Percentiles rank a stretch among this genome's conserved stretches.
These are phyloP conservation scores for Russula brevipes DNA, from an alignment of 768 basidiomycete species.

Conservation along the genomic window DNA sequence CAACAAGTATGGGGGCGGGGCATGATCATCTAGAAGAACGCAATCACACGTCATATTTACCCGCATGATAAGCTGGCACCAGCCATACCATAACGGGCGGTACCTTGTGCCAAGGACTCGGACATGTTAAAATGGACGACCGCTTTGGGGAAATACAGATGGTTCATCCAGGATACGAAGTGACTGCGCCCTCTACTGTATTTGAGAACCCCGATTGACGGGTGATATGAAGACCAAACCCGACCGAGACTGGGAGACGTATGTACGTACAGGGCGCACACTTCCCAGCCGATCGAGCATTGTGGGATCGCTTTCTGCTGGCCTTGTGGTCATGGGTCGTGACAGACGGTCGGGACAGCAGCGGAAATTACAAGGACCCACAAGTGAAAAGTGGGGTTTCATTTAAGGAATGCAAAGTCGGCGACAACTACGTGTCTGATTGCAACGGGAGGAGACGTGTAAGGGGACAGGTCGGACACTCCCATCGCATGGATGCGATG, in stretches of 20 bases:
- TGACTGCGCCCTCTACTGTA: background rate
- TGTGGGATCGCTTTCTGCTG: background rate
- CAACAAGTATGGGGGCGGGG: background rate
- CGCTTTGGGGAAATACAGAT: background rate
- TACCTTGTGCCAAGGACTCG: background rate
- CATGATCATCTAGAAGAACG: background rate
- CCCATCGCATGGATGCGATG: background rate
- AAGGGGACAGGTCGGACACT: background rate
- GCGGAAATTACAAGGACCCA: background rate
- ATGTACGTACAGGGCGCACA: background rate
- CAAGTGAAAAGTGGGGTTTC: background rate
- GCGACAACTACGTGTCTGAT: background rate
- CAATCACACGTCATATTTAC: background rate
- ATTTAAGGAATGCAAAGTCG: background rate
- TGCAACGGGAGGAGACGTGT: background rate
- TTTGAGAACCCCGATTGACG: background rate
- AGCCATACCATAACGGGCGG: conserved; percentile 9
- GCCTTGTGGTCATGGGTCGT: background rate
- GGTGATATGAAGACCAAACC: background rate
- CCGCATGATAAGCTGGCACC: background rate
- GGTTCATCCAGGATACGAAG: background rate
- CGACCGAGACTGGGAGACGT: background rate
- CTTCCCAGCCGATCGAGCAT: background rate
- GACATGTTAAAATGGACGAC: too few relatives aligned
- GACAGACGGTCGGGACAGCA: background rate